These are phyloP conservation scores for Argentina anserina DNA, from an alignment of 306 rosid species.

Conservation along the genomic window DNA sequence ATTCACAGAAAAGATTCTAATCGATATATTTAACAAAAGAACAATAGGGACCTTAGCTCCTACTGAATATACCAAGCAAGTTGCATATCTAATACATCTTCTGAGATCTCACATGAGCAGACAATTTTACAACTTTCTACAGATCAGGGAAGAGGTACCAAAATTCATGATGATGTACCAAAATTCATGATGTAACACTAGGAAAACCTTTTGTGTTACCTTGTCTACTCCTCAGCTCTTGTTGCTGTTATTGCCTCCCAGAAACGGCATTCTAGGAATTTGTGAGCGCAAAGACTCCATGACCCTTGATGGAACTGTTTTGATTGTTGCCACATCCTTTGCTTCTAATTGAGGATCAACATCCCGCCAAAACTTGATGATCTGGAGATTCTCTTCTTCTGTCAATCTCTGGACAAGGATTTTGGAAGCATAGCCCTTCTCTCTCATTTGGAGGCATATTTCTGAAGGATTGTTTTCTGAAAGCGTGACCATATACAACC, in stretches of 20 bases:
- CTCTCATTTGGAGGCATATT: constrained; percentile 72
- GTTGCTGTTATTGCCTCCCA: constrained; percentile 37
- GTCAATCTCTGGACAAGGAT: constrained; percentile 83
- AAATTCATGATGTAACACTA: neutral
- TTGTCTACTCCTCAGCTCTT: constrained; percentile 24
- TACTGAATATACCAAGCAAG: neutral
- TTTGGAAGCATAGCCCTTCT: constrained; percentile 75
- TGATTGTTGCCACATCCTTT: constrained; percentile 24
- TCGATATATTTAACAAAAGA: neutral
- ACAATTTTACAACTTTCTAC: neutral
- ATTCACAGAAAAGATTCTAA: neutral
- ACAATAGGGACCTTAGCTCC: neutral
- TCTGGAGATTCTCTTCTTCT: constrained; percentile 86
- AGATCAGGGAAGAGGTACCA: neutral
- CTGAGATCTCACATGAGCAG: neutral
- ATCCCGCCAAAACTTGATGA: constrained; percentile 90
- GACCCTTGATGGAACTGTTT: constrained; percentile 33
- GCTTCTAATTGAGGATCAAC: constrained; percentile 29
- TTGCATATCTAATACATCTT: neutral
- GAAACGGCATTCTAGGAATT: constrained; percentile 33
- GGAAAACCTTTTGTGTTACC: neutral
- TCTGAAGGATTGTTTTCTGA: constrained; percentile 70
- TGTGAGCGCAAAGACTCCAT: constrained; percentile 43
- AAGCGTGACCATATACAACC: constrained; percentile 88
- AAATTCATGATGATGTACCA: neutral